Conservation (phyloP, 805 yeast species). For the Barnettozyma botsteinii region DNA sequence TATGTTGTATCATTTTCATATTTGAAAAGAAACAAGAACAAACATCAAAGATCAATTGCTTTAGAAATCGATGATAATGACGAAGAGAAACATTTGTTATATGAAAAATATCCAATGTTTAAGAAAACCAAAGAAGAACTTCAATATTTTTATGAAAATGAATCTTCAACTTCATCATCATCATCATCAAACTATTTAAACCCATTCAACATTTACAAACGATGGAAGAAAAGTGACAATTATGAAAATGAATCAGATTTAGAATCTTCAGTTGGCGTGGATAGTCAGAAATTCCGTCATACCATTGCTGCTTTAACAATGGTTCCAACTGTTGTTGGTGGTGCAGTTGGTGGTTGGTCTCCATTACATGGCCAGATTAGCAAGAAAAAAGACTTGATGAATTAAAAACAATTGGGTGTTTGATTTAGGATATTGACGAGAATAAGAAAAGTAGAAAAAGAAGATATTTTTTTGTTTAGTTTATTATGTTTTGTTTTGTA, state of each 20-base stretch:
- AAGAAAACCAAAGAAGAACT: constrained; percentile 28
- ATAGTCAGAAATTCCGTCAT: constrained; percentile 11
- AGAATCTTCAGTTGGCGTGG: constrained; percentile 11
- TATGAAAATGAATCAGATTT: constrained; percentile 10
- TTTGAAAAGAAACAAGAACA: constrained; percentile 10
- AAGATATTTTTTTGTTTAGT: too few species aligned
- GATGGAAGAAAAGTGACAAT: constrained; percentile 20
- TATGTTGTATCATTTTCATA: constrained; percentile 19
- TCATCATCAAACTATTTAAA: constrained; percentile 12
- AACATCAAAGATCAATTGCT: not conserved
- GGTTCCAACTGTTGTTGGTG: constrained; percentile 52
- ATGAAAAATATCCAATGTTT: constrained; percentile 29
- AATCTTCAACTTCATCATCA: not conserved
- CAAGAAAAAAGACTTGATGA: not conserved
- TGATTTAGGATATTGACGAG: too few species aligned
- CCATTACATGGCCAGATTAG: constrained; percentile 11
- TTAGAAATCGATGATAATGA: constrained; percentile 15
- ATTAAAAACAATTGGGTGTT: too few species aligned
- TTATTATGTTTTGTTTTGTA: too few species aligned
- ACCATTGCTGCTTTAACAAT: constrained; percentile 40
- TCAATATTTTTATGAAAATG: constrained; percentile 18
- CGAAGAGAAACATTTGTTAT: constrained; percentile 17
- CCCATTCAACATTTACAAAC: constrained; percentile 23
- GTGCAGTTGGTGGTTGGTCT: constrained; percentile 52
- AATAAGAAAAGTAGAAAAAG: too few species aligned